Evolutionary conservation across 306 rosid genomes (phyloP).

Genomic region (Lathyrus sativus): DNA sequence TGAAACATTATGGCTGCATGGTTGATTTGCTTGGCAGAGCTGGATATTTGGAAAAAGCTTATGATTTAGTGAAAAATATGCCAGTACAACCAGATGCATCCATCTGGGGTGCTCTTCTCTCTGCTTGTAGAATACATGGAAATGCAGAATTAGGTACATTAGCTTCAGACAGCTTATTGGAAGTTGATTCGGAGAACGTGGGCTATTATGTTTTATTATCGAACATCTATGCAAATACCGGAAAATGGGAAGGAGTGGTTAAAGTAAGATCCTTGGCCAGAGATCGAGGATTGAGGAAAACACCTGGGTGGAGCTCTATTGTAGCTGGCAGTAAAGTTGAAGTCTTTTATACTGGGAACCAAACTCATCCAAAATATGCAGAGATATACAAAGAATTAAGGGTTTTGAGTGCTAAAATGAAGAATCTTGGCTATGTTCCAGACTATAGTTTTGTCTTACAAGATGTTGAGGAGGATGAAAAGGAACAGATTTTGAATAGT

Average conservation of each 20-base stretch:
- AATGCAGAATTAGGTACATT: conserved; percentile 45
- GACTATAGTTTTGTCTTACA: conserved; percentile 53
- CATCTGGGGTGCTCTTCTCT: conserved; percentile 57
- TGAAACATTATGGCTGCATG: conserved; percentile 59
- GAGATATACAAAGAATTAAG: conserved; percentile 50
- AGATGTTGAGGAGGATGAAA: conserved; percentile 56
- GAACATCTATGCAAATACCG: conserved; percentile 53
- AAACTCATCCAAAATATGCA: conserved; percentile 43
- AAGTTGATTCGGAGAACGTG: conserved; percentile 52
- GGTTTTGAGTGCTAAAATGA: conserved; percentile 47
- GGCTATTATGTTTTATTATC: conserved; percentile 57
- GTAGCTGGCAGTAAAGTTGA: conserved; percentile 46
- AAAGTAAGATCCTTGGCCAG: conserved; percentile 32
- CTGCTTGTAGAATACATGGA: conserved; percentile 54
- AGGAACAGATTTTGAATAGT: conserved; percentile 51
- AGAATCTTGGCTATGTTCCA: conserved; percentile 55
- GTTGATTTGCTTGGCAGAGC: conserved; percentile 57
- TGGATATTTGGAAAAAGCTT: conserved; percentile 49
- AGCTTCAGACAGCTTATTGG: conserved; percentile 44
- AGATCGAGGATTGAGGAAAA: conserved; percentile 32
- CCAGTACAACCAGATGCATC: conserved; percentile 52
- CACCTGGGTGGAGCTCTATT: conserved; percentile 42
- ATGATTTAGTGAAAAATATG: conserved; percentile 47
- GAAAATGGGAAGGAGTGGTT: conserved; percentile 44
- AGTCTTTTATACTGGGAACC: conserved; percentile 57